Conservation (phyloP, 257 asterid genomes). For the Dorcoceras hygrometricum region DNA sequence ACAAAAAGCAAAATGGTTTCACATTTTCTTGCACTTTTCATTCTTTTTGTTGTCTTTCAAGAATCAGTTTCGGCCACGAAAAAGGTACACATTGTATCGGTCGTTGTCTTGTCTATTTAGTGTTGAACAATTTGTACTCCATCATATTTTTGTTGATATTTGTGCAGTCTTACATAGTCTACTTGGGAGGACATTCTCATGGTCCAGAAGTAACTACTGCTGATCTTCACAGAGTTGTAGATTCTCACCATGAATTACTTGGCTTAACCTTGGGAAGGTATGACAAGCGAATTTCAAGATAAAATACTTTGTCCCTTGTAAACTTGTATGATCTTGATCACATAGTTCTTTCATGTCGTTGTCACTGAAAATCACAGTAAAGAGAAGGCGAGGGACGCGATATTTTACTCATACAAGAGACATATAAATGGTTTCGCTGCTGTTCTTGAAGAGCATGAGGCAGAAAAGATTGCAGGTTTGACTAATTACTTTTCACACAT, state of each 20-base stretch:
- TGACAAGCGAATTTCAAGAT: neutral
- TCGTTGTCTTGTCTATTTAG: neutral
- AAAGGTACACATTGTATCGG: constrained; percentile 37
- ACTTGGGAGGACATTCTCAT: constrained; percentile 80
- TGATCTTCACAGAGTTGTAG: constrained; percentile 39
- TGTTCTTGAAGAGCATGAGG: constrained; percentile 63
- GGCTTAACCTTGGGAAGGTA: constrained; percentile 65
- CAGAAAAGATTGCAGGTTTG: constrained; percentile 50
- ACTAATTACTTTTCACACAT: neutral
- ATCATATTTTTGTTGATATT: neutral
- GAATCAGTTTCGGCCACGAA: constrained; percentile 48
- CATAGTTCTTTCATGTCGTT: neutral
- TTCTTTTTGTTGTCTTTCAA: constrained; percentile 34
- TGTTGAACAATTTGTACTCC: neutral
- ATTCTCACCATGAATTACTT: constrained; percentile 57
- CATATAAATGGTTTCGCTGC: constrained; percentile 83
- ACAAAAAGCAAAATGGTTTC: constrained; percentile 29
- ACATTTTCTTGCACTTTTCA: constrained; percentile 28
- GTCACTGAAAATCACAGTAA: constrained; percentile 30
- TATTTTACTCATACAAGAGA: constrained; percentile 58
- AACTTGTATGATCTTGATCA: neutral
- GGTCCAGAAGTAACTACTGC: constrained; percentile 41
- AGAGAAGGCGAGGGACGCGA: constrained; percentile 56
- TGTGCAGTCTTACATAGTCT: constrained; percentile 57
- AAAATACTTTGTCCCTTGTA: neutral